Conservation (phyloP, 2,329 filamentous ascomycete species). For the Thyridium curvatum region DNA sequence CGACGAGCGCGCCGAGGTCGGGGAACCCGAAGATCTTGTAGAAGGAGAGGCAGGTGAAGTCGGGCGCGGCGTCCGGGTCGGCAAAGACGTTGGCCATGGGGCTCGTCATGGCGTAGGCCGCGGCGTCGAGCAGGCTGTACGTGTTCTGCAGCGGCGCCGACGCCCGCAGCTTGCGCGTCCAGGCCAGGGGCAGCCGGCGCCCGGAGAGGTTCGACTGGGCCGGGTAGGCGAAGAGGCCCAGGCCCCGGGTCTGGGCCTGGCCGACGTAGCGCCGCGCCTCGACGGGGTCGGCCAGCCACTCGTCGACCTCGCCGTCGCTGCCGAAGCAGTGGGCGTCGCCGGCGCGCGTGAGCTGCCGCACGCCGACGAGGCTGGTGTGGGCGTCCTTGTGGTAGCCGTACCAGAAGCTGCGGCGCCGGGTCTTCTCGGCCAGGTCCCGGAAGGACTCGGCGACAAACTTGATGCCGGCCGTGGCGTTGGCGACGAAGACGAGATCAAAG, state of each 20-base stretch:
- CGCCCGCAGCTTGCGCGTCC: constrained; percentile 35
- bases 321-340: constrained; percentile 52
- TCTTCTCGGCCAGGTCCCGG: constrained; percentile 43
- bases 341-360: constrained; percentile 54
- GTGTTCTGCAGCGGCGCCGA: constrained; percentile 25
- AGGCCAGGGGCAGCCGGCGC: constrained; percentile 51
- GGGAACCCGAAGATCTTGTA: constrained; percentile 65
- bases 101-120: constrained; percentile 57
- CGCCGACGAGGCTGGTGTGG: constrained; percentile 62
- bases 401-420: constrained; percentile 39
- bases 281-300: constrained; percentile 29
- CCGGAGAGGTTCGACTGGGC: constrained; percentile 68
- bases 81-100: constrained; percentile 45
- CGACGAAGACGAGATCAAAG: constrained; percentile 56
- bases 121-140: constrained; percentile 55
- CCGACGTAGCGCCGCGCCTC: constrained; percentile 11
- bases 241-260: constrained; percentile 7
- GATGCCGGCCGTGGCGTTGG: constrained; percentile 57
- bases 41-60: constrained; percentile 55
- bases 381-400: constrained; percentile 56
- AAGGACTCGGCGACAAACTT: constrained; percentile 56
- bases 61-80: constrained; percentile 44
- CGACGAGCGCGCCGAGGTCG: constrained; percentile 55
- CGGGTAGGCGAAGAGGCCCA: constrained; percentile 55
- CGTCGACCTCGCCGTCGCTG: constrained; percentile 44